Evolutionary conservation across 1,284 basidiomycete genomes (phyloP).

Genomic region (Ganoderma resinaceum): DNA sequence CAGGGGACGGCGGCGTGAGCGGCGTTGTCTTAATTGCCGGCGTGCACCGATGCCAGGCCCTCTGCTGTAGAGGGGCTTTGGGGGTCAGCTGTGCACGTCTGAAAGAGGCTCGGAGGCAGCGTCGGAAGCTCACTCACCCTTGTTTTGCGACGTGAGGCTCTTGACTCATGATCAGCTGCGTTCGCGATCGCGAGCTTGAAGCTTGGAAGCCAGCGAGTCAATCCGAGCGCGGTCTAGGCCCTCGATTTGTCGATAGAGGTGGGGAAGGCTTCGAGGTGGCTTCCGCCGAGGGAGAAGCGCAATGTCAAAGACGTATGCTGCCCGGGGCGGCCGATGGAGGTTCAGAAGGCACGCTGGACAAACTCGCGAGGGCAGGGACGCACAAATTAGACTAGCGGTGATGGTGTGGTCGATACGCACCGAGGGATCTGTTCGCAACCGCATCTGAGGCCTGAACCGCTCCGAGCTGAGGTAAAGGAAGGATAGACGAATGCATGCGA

Average conservation of each 20-base stretch:
- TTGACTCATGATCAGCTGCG: background rate
- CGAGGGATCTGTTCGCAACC: background rate
- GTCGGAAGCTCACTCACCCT: background rate
- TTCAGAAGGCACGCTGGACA: background rate
- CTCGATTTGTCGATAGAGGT: background rate
- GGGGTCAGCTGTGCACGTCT: background rate
- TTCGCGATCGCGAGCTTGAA: slow-evolving; percentile 1
- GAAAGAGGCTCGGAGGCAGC: background rate
- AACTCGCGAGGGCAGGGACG: slow-evolving; percentile 1
- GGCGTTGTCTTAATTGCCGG: background rate
- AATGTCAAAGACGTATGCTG: background rate
- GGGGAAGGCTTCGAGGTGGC: background rate
- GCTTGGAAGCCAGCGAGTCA: background rate
- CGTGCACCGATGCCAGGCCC: background rate
- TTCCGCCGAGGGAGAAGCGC: background rate
- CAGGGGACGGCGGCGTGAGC: background rate
- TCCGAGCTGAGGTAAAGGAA: background rate
- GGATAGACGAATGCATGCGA: background rate
- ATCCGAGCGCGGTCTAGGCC: background rate
- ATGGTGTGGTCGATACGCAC: background rate
- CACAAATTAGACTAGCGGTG: background rate
- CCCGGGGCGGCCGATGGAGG: background rate
- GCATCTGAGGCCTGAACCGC: background rate
- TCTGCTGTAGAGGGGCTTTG: background rate
- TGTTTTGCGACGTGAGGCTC: background rate